Percentiles rank a stretch among this genome's conserved stretches.
phyloP scores from a whole-genome alignment of 768 basidiomycete genomes.

The Pulveroboletus sp. region DNA sequence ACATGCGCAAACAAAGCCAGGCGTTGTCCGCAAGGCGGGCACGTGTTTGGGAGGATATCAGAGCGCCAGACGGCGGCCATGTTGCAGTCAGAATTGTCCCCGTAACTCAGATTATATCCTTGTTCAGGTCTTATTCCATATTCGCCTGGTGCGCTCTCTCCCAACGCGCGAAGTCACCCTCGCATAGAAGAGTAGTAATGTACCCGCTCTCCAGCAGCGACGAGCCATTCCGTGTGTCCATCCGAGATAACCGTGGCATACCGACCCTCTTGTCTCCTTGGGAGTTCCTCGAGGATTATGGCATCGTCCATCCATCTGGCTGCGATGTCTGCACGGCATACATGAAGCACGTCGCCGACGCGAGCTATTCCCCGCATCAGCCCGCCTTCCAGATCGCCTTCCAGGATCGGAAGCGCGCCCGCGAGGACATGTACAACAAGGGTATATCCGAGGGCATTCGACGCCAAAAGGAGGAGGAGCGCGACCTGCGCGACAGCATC shows the following conservation, averaged over 20 bases:
- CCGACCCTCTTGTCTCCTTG: conserved; percentile 34
- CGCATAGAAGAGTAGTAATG: conserved; percentile 19
- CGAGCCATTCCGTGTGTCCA: conserved; percentile 27
- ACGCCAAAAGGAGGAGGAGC: conserved; percentile 37
- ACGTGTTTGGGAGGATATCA: conserved; percentile 32
- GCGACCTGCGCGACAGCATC: conserved; percentile 29
- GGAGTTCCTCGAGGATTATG: conserved; percentile 38
- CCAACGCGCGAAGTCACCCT: conserved; percentile 3
- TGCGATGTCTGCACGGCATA: conserved; percentile 37
- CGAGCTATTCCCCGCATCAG: conserved; percentile 34
- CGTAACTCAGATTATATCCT: conserved; percentile 17
- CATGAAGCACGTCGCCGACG: conserved; percentile 38
- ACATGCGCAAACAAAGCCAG: conserved; percentile 28
- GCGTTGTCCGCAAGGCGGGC: conserved; percentile 25
- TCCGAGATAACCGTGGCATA: conserved; percentile 30
- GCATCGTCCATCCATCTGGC: conserved; percentile 37
- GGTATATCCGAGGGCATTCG: conserved; percentile 38
- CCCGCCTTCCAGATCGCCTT: conserved; percentile 39
- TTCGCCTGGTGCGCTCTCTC: conserved; percentile 17
- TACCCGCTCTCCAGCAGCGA: conserved; percentile 31
- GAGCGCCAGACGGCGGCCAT: conserved; percentile 1
- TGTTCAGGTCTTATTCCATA: conserved; percentile 8
- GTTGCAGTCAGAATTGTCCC: conserved; percentile 6
- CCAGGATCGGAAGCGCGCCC: conserved; percentile 35
- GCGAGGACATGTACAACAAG: conserved; percentile 37